Percentiles rank a stretch among this genome's conserved stretches.
Conservation (phyloP, 83 land plant genomes). For the Thuja plicata region DNA sequence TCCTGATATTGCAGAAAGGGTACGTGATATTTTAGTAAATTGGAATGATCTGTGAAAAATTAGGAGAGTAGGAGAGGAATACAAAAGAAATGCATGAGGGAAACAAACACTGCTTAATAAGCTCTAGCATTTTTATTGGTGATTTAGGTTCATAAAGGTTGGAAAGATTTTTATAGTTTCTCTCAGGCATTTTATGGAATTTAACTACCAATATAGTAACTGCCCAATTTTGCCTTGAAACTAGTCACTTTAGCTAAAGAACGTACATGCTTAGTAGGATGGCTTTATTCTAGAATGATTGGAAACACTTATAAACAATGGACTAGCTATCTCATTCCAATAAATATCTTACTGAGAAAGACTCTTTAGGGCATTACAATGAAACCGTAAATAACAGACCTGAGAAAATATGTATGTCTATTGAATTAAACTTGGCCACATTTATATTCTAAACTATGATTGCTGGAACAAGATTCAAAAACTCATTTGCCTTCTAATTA, state of each 20-base stretch:
- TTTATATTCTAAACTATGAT: neutral
- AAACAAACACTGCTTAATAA: neutral
- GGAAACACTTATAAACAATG: neutral
- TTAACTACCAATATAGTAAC: neutral
- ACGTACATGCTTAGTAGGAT: neutral
- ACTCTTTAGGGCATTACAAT: neutral
- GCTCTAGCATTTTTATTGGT: neutral
- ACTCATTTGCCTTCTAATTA: neutral
- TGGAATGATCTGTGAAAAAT: neutral
- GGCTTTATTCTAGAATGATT: neutral
- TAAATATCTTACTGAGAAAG: neutral
- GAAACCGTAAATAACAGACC: neutral
- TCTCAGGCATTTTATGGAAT: neutral
- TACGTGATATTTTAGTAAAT: conserved; percentile 20
- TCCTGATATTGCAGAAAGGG: conserved; percentile 69
- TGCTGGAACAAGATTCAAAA: neutral
- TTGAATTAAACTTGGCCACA: neutral
- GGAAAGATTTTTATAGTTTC: neutral
- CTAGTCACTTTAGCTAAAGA: neutral
- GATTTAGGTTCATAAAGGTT: neutral
- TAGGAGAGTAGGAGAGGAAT: neutral
- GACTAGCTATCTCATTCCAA: neutral
- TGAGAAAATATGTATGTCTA: neutral
- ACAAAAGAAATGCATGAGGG: neutral
- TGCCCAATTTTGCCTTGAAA: neutral